Evolutionary conservation across 1,284 basidiomycete genomes (phyloP), one percentile per base, ranked within the genome.

Genomic region (Rugosomyces carneus): DNA sequence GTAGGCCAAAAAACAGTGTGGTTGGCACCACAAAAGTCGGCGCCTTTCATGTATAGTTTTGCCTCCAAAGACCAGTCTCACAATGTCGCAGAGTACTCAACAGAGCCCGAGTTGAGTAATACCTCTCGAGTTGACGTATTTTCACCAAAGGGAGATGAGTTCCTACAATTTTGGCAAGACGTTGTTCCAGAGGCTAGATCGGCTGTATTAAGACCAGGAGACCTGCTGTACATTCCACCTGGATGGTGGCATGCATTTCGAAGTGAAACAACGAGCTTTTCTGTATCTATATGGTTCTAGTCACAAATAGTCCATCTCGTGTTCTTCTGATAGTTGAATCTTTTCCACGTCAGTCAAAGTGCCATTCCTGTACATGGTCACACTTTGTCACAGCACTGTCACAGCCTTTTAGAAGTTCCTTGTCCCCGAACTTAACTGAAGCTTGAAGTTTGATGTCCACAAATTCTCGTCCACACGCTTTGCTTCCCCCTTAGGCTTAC

Each of bases 241-340:
- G 83, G 89, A 18, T 96, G 91, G 91, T 94, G 91, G 91, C 91
- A 94, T 65, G 87, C 85, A 4, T 90, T 93, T 88, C 75, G 81
- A 40, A 84, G 83, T 59, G 86, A 91, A 65, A 78, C 75, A 9
- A 75, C 69, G 23, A 88, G 86, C 63, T 81, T 86, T 58, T 89
- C 86, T 23, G 72, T 89, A 24, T 89, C 86, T 16, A 83, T 88
- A 75, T 89, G 86, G 86, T 89, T 87, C 61, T 89, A 59, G 68
- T 11, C 3, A 15, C 11, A 10, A 36, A 40, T 23, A 23, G 21
- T 23, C 7, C 21, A 23, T 23, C 21, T n/a, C n/a, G 40, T 26
- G 24, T 26, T 26, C 10, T n/a, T 29, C 13, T 29, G 3, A 11
- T 11, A 3, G 27, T 11, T 29, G 8, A 11, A 29, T 2, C 2